These are phyloP conservation scores for Phytophthora megakarya DNA, from an alignment of 352 stramenopile genomes.

Conservation along the genomic window DNA sequence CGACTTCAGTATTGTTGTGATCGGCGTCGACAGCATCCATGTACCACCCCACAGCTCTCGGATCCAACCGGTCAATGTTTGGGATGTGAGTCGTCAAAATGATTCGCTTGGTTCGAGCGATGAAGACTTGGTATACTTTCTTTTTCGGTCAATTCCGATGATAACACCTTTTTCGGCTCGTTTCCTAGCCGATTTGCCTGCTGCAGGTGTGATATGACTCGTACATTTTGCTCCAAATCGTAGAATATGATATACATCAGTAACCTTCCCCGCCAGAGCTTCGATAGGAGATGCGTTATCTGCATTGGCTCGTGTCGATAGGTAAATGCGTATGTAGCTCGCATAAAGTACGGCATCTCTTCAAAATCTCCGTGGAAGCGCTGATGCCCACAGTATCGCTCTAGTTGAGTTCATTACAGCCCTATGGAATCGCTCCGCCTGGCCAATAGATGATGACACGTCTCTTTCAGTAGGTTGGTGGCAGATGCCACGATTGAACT, in stretches of 20 bases:
- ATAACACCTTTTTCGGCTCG: constrained; percentile 2
- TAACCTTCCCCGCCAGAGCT: not conserved
- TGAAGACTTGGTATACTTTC: constrained; percentile 3
- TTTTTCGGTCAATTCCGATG: not conserved
- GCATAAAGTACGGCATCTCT: constrained; percentile 9
- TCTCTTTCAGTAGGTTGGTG: not conserved
- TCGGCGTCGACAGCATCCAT: not conserved
- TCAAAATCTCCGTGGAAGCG: constrained; percentile 6
- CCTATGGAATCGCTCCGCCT: constrained; percentile 5
- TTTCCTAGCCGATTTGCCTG: not conserved
- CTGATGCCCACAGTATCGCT: constrained; percentile 19
- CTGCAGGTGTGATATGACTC: not conserved
- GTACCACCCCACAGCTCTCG: not conserved
- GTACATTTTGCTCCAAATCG: constrained; percentile 10
- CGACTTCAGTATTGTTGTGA: not conserved
- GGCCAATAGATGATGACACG: constrained; percentile 13
- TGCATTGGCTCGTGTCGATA: constrained; percentile 10
- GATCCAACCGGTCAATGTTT: not conserved
- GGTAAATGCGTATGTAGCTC: constrained; percentile 3
- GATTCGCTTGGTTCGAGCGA: not conserved
- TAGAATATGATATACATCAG: constrained; percentile 5
- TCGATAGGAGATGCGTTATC: constrained; percentile 6
- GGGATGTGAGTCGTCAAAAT: not conserved
- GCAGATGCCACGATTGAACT: constrained; percentile 1
- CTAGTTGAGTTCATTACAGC: constrained; percentile 12